Evolutionary conservation across 129 eudicot species (phyloP), one percentile per base, ranked within the genome.

Genomic region (Dittrichia graveolens): DNA sequence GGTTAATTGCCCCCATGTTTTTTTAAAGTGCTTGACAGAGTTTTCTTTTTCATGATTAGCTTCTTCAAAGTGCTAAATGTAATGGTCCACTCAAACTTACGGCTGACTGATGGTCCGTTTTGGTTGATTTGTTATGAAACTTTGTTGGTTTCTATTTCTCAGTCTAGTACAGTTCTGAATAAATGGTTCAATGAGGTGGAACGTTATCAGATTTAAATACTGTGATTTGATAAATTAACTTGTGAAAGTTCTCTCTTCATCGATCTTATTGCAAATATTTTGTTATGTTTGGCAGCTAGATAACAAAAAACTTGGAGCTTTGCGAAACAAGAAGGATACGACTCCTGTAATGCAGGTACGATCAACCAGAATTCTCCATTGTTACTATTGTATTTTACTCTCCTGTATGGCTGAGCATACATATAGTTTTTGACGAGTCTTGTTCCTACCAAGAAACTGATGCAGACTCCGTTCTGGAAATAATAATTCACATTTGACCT

Each of bases 271-370:
- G 31, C 1, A 50, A 8, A 53, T 24, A 14, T 70, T 8, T 49
- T 47, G 35, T 35, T 50, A 35, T 10, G 65, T 58, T 24, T 82
- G 42, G 7, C 86, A 88, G 94, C 71, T 88, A 69, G 97, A 91
- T 83, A 91, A 88, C 73, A 82, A 75, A 65, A 91, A 84, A 73
- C 90, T 91, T 66, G 93, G 87, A 78, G 85, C 85, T 69, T 80
- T 91, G 63, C 78, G 64, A 9, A 88, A 84, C 83, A 82, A 78
- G 44, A 88, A 88, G 75, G 96, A 88, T 16, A 76, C 71, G 49
- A 67, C 88, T 65, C 95, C 97, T 4, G 92, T 84, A 56, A 65
- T 94, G 96, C 98, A 94, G 98, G 98, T 94, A 71, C 48, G 77
- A 50, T 70, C 31, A 65, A 38, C 61, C 39, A 5, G 65, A 45